Evolutionary conservation across 495 filamentous ascomycete genomes (phyloP).

Genomic region (Aspergillus kassunensis): DNA sequence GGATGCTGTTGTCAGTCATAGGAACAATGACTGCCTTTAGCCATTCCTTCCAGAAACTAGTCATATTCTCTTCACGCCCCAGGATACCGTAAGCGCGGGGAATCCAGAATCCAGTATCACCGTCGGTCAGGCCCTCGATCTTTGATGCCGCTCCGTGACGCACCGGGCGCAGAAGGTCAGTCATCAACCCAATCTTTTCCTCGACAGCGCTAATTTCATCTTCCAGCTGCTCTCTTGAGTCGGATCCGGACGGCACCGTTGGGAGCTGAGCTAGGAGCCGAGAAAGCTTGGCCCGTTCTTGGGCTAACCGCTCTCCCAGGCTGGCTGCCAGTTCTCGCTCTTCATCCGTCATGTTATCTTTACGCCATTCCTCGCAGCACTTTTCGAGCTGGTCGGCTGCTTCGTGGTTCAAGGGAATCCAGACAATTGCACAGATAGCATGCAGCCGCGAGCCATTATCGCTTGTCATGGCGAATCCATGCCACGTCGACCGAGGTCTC

Average conservation of each 20-base stretch:
- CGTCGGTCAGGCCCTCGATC: slow-evolving; percentile 93
- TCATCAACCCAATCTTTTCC: slow-evolving; percentile 96
- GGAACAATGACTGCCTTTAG: slow-evolving; percentile 86
- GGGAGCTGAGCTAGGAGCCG: slow-evolving; percentile 80
- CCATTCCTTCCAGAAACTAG: slow-evolving; percentile 99
- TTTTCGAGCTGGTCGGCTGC: slow-evolving; percentile 87
- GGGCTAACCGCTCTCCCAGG: slow-evolving; percentile 84
- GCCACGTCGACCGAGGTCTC: slow-evolving; percentile 89
- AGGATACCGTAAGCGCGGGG: slow-evolving; percentile 91
- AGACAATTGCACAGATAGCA: slow-evolving; percentile 86
- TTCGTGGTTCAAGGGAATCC: slow-evolving; percentile 78
- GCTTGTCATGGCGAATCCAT: slow-evolving; percentile 97
- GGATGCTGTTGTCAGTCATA: slow-evolving; percentile 83
- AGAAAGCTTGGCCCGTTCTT: slow-evolving; percentile 84
- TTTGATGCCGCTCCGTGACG: slow-evolving; percentile 92
- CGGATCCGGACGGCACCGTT: slow-evolving; percentile 71
- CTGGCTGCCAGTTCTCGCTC: slow-evolving; percentile 92
- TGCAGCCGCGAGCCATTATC: slow-evolving; percentile 88
- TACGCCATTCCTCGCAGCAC: slow-evolving; percentile 89
- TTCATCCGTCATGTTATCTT: slow-evolving; percentile 92
- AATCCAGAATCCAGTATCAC: slow-evolving; percentile 95
- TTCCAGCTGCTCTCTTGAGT: slow-evolving; percentile 76
- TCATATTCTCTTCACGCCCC: slow-evolving; percentile 76
- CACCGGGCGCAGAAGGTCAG: slow-evolving; percentile 87
- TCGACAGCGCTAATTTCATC: slow-evolving; percentile 94